These are phyloP conservation scores for Metschnikowia kunwiensis DNA, from an alignment of 805 yeast species.

Conservation along the genomic window DNA sequence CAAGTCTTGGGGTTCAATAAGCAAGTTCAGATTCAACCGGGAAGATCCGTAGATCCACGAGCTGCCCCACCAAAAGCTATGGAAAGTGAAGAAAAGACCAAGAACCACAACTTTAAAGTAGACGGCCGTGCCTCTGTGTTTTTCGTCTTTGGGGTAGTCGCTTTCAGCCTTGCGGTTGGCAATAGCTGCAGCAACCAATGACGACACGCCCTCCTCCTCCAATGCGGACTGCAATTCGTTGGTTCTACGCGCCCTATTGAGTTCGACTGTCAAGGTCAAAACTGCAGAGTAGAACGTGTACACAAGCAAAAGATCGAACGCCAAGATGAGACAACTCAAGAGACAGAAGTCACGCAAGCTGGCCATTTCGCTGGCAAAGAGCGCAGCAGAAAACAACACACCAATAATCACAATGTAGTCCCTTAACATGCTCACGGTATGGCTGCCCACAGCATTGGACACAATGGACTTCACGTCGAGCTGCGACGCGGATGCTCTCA, in stretches of 20 bases:
- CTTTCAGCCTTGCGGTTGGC: slow-evolving; percentile 49
- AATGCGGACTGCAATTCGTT: slow-evolving; percentile 72
- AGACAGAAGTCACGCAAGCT: slow-evolving; percentile 81
- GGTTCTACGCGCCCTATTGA: slow-evolving; percentile 78
- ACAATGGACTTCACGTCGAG: slow-evolving; percentile 44
- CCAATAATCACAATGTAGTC: slow-evolving; percentile 72
- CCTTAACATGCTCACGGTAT: slow-evolving; percentile 56
- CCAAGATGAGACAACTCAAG: slow-evolving; percentile 64
- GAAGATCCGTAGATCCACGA: slow-evolving; percentile 54
- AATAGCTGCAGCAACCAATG: slow-evolving; percentile 62
- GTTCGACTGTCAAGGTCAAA: slow-evolving; percentile 83
- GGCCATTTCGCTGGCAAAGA: slow-evolving; percentile 62
- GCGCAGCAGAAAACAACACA: slow-evolving; percentile 65
- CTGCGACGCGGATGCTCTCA: slow-evolving; percentile 36
- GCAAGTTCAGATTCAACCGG: slow-evolving; percentile 11
- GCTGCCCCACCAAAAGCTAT: slow-evolving; percentile 65
- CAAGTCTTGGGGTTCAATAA: slow-evolving; percentile 24
- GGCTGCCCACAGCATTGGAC: slow-evolving; percentile 39
- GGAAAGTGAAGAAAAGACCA: slow-evolving; percentile 57
- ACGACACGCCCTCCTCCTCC: slow-evolving; percentile 89
- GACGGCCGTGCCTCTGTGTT: slow-evolving; percentile 38
- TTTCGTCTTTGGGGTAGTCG: slow-evolving; percentile 20
- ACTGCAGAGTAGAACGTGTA: slow-evolving; percentile 82
- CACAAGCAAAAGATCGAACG: slow-evolving; percentile 68
- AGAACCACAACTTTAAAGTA: slow-evolving; percentile 60